Evolutionary conservation across 208 protist species (phyloP), one percentile per base, ranked within the genome.

Genomic region (Leishmania tropica): DNA sequence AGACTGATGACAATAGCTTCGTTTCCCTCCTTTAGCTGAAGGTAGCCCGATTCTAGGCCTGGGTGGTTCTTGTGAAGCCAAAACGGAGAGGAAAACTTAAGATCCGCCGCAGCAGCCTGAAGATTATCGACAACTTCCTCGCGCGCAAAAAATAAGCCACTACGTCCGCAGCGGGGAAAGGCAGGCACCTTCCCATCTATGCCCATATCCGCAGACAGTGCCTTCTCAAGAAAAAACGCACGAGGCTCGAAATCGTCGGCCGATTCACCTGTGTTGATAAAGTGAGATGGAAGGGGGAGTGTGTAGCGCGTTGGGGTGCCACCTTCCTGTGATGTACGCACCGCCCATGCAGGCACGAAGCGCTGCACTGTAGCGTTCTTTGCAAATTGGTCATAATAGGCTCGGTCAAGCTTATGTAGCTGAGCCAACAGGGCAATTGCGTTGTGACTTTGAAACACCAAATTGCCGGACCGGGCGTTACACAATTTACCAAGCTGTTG

Each of bases 61-160:
- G 91, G 92, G 81, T 98, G 91, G 51, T 92, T 78, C 5, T 75
- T 80, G 35, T 79, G 85, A 77, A 98, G 84, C 94, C 95, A 98
- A 80, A 98, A 98, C 21, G 93, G 95, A 8, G 94, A 97, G 2
- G 84, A 87, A 80, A 96, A 98, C 13, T 86, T 81, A 0, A 97
- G 70, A 60, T 96, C 93, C 19, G 75, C 68, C 1, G 93, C 90
- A 2, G 95, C 95, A 19, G 93, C 93, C 76, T 92, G 87, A 81
- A 98, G 87, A 72, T 98, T 98, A 81, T 98, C 95, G 13, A 98
- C 88, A 45, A 98, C 91, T 68, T 98, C 93, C 80, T 98, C 95
- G 13, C 93, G 81, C 0, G 89, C 87, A 84, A 94, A 98, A 60
- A 98, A 98, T 6, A 96, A 79, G 0, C 95, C 95, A 31, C 87